These are phyloP conservation scores for Cladochytrium replicatum DNA, from an alignment of 192 early-diverging fungal species.

Conservation along the genomic window DNA sequence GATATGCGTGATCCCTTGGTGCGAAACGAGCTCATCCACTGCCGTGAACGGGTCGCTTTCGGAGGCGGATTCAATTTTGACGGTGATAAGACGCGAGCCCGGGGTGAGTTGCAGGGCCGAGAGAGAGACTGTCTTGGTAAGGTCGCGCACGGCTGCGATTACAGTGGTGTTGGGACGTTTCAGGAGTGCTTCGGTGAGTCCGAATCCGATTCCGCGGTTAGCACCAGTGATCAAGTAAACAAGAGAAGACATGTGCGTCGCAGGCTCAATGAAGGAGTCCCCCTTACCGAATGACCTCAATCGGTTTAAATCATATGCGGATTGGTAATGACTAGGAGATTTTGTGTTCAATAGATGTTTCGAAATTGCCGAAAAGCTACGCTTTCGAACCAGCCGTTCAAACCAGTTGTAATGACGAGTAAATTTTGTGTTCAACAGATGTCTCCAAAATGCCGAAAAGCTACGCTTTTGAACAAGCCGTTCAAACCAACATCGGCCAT, in stretches of 20 bases:
- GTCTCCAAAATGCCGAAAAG: too few species aligned
- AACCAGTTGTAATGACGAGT: too few species aligned
- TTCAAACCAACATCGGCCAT: too few species aligned
- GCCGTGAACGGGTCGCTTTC: neutral
- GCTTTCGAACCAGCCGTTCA: too few species aligned
- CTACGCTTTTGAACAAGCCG: too few species aligned
- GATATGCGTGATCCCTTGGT: neutral
- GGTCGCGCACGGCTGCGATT: constrained; percentile 4
- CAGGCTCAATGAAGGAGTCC: too few species aligned
- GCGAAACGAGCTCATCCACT: neutral
- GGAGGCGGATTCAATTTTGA: constrained; percentile 7
- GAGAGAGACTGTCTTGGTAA: neutral
- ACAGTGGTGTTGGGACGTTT: constrained; percentile 4
- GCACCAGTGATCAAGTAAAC: constrained; percentile 6
- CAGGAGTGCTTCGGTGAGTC: neutral
- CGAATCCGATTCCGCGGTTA: constrained; percentile 7
- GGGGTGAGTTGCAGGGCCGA: neutral
- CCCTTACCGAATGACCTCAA: too few species aligned
- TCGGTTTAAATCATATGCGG: too few species aligned
- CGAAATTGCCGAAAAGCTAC: too few species aligned
- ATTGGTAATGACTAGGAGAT: too few species aligned
- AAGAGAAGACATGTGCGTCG: neutral
- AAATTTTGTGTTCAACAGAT: too few species aligned
- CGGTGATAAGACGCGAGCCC: constrained; percentile 1
- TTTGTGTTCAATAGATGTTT: too few species aligned